phyloP scores from a whole-genome alignment of 169 alveolate genomes.

The Condylostoma magnum region DNA sequence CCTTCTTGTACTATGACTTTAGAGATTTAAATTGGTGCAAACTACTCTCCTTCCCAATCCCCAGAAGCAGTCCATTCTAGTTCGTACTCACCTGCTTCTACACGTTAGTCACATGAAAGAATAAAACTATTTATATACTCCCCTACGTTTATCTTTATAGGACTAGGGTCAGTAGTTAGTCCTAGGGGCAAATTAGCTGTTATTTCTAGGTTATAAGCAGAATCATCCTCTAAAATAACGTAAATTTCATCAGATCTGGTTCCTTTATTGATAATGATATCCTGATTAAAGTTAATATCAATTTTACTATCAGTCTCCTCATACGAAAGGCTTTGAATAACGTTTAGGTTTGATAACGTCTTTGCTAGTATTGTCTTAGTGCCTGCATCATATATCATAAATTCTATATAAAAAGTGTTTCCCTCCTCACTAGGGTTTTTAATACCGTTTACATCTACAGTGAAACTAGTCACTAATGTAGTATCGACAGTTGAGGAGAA shows the following conservation, averaged over 20 bases:
- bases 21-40: slow-evolving; percentile 6
- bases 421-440: slow-evolving; percentile 1
- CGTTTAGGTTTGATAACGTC: slow-evolving; percentile 12
- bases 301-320: not conserved
- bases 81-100: not conserved
- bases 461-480: not conserved
- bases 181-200: not conserved
- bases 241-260: not conserved
- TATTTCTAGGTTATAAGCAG: not conserved
- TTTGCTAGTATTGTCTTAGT: not conserved
- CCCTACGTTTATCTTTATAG: not conserved
- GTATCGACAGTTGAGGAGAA: not conserved
- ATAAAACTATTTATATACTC: not conserved
- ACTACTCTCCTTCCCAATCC: not conserved
- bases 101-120: not conserved
- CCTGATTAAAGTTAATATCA: not conserved
- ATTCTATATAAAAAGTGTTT: not conserved
- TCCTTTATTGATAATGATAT: not conserved
- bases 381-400: not conserved
- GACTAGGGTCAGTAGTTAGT: not conserved
- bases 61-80: slow-evolving; percentile 4
- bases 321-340: not conserved
- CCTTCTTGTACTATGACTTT: not conserved
- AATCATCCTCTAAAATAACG: not conserved
- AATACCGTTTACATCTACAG: not conserved